Evolutionary conservation across 1,284 basidiomycete genomes (phyloP), one percentile per base, ranked within the genome.

Genomic region (Ustilago shanxiensis): DNA sequence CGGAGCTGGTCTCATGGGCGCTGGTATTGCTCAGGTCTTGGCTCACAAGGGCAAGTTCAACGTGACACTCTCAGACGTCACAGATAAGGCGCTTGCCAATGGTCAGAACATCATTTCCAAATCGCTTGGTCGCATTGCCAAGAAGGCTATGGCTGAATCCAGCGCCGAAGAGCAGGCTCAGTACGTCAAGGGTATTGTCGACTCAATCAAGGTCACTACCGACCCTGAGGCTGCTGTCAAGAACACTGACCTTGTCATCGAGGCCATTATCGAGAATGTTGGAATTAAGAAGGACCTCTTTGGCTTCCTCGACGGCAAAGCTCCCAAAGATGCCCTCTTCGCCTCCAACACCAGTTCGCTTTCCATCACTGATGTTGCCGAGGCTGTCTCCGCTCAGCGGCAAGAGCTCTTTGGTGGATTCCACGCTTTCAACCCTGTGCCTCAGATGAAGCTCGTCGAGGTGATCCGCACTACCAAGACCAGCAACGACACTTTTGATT

Each of bases 231-330:
- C 87, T 60, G 89, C 89, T 2, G 89, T 89, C 37, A 75, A 87
- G 47, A 68, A 86, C 6, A 86, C 88, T 3, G 89, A 90, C 80
- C 84, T 90, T 52, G 89, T 90, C 53, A 87, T 90, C 60, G 89
- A 90, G 83, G 89, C 89, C 7, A 90, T 90, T 68, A 89, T 90
- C 69, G 89, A 90, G 79, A 88, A 88, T 72, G 81, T 90, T 60
- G 87, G 88, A 75, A 87, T 89, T 73, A 90, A 90, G 86, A 87
- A 88, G 53, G 88, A 89, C 57, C 85, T 90, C 44, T 90, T 90
- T 68, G 86, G 85, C 14, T 87, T 88, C 76, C 82, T 90, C 29
- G 89, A 90, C 80, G 73, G 66, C 44, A 86, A 88, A 69, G 89
- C 89, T 7, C 87, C 87, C 33, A 66, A 80, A 50, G 72, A 86